These are phyloP conservation scores for Trichocladium uniseriatum DNA, from an alignment of 495 filamentous ascomycete species.

Conservation along the genomic window DNA sequence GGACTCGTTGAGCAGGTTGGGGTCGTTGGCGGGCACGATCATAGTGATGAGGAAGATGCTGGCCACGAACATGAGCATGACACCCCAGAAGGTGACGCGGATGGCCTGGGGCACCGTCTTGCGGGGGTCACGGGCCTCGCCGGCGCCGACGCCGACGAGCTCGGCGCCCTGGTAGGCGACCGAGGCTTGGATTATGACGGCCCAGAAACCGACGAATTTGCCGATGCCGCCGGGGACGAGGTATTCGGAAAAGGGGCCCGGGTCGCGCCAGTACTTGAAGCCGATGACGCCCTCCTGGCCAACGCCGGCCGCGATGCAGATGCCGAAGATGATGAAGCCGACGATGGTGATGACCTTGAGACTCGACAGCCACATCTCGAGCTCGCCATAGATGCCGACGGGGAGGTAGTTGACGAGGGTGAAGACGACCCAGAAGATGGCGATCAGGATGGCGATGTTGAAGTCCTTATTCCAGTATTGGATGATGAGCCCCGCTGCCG, in stretches of 20 bases:
- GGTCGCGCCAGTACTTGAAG: conserved; percentile 61
- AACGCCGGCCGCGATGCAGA: conserved; percentile 59
- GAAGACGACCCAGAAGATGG: conserved; percentile 65
- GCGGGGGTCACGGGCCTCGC: conserved; percentile 53
- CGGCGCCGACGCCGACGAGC: conserved; percentile 57
- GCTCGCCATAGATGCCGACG: conserved; percentile 59
- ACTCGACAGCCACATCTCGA: conserved; percentile 64
- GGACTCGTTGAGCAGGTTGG: conserved; percentile 39
- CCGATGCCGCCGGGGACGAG: conserved; percentile 35
- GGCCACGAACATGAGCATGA: conserved; percentile 58
- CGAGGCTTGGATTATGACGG: conserved; percentile 38
- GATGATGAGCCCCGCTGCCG: conserved; percentile 63
- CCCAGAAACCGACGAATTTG: conserved; percentile 40
- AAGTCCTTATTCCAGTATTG: conserved; percentile 57
- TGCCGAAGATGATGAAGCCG: conserved; percentile 56
- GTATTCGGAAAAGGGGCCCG: conserved; percentile 57
- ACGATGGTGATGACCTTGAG: conserved; percentile 69
- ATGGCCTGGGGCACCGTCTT: conserved; percentile 46
- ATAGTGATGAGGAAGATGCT: conserved; percentile 61
- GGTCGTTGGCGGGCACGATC: conserved; percentile 49
- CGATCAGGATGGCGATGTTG: conserved; percentile 59
- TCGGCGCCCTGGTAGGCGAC: conserved; percentile 48
- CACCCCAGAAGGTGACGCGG: conserved; percentile 47
- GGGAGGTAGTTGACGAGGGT: conserved; percentile 57
- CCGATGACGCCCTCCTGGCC: conserved; percentile 57